These are phyloP conservation scores for Hyaloperonospora arabidopsidis DNA, from an alignment of 352 stramenopile species.

Conservation along the genomic window DNA sequence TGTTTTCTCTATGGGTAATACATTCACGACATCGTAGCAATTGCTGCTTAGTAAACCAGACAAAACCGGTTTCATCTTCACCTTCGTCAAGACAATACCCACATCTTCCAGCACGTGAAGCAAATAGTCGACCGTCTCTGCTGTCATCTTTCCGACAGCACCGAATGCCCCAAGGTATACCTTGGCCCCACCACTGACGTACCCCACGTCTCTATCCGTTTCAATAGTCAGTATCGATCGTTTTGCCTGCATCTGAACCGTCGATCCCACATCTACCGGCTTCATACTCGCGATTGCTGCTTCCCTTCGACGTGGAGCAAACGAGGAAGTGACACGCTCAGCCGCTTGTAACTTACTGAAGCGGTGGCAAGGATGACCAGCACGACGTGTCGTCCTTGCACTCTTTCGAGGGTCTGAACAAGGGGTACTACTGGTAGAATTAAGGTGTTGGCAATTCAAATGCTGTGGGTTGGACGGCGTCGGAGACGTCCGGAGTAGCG, in stretches of 20 bases:
- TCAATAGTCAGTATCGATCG: conserved; percentile 25
- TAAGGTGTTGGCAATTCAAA: not conserved
- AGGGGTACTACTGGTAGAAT: not conserved
- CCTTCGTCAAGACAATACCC: not conserved
- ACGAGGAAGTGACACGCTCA: conserved; percentile 30
- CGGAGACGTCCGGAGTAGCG: conserved; percentile 18
- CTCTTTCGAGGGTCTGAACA: not conserved
- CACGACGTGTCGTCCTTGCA: conserved; percentile 35
- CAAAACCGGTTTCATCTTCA: too few species aligned
- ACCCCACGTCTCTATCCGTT: conserved; percentile 9
- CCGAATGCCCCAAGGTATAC: conserved; percentile 40
- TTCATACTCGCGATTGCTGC: not conserved
- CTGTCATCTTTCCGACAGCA: conserved; percentile 39
- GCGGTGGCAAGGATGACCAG: conserved; percentile 29
- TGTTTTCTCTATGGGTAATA: conserved; percentile 30
- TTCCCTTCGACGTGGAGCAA: conserved; percentile 24
- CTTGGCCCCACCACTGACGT: not conserved
- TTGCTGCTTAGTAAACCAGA: not conserved
- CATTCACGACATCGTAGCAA: conserved; percentile 1
- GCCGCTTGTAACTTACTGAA: conserved; percentile 40
- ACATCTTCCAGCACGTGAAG: conserved; percentile 62
- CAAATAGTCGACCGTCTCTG: conserved; percentile 62
- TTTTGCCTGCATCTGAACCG: not conserved
- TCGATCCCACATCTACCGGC: not conserved
- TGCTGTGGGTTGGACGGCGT: conserved; percentile 1